Evolutionary conservation across 2,329 filamentous ascomycete species (phyloP), one percentile per base, ranked within the genome.

Genomic region (Pezicula carpinea): DNA sequence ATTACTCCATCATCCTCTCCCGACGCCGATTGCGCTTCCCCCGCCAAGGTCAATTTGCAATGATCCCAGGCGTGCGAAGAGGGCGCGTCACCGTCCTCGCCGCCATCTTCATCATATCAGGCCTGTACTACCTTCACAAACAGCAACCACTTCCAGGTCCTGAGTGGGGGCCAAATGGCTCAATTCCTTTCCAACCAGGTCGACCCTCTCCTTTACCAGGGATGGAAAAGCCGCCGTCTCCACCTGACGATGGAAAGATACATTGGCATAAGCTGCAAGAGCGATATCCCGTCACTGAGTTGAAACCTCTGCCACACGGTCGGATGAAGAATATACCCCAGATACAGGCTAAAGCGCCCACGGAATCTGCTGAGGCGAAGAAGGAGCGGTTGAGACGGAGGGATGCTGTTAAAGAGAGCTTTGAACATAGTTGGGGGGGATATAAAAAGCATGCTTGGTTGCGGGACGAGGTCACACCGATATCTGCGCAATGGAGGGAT

Each of bases 361-460:
- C 33, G 15, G 61, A 63, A 51, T 49, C 50, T 17, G 44, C 48
- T 2, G 51, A 43, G 21, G 47, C 54, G 38, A 57, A 55, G 38
- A 39, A 53, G 23, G 51, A 58, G 19, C 49, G 62, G 23, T 7
- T 60, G 19, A 49, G 44, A 23, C 47, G 60, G 18, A 51, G 48
- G 31, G 56, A 52, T 11, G 52, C 54, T 0, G 61, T 64, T 1
- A 59, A 55, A 41, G 56, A 60, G 47, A 62, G 56, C 39, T 64
- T 64, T 39, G 22, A 33, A 23, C 62, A 64, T 41, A 59, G 89
- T 1, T 97, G 93, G 93, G 69, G 74, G 2, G 89, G 87, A 13
- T 99, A 97, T 69, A 86, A 80, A 60, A 73, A 81, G 50, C 75
- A 83, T 58, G 92, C 90, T 3, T 93, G 88, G 82, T 79, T 84